Evolutionary conservation across 2,329 filamentous ascomycete species (phyloP), one percentile per base, ranked within the genome.

Genomic region (Clonostachys byssicola): DNA sequence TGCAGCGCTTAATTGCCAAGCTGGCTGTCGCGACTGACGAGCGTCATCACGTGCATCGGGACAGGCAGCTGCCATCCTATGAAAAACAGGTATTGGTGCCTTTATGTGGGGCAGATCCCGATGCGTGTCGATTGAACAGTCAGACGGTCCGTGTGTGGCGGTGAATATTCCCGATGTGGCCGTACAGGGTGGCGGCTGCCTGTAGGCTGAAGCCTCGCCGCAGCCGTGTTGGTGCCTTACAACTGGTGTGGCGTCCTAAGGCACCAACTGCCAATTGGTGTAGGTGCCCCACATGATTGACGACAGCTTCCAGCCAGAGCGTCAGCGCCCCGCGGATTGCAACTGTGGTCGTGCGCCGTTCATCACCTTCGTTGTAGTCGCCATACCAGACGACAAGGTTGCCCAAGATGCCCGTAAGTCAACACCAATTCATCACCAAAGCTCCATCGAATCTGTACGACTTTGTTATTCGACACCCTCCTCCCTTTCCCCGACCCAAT

Each of bases 341-440:
- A 35, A 56, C 52, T 55, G 54, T 50, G 23, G 36, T 34, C 47
- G 39, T 49, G 40, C 47, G 38, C 42, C 42, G 33, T 30, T 33
- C 41, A 33, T 40, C 30, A 17, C 8, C 41, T 34, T 12, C 16
- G 36, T 30, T 39, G 45, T 14, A 36, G 34, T 40, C 46, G 12
- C 14, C 16, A 23, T 40, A 43, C 41, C 39, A 30, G n/a, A 50
- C 38, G 50, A 53, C 42, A 50, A 44, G 54, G 52, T 54, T 61
- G 49, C 57, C 60, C 67, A 73, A 66, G 55, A 75, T 75, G 72
- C 72, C 72, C 62, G 72, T 75, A 70, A 44, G 72, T 64, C 35
- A 41, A 6, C 33, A 17, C 14, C 16, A 13, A 10, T 18, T 43
- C n/a, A 12, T 18, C 5, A 14, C 17, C 5, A 40, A n/a, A 16